Percentiles rank a stretch among this genome's conserved stretches.
These are phyloP conservation scores for Stevia rebaudiana DNA, from an alignment of 140 eudicot species.

Conservation along the genomic window DNA sequence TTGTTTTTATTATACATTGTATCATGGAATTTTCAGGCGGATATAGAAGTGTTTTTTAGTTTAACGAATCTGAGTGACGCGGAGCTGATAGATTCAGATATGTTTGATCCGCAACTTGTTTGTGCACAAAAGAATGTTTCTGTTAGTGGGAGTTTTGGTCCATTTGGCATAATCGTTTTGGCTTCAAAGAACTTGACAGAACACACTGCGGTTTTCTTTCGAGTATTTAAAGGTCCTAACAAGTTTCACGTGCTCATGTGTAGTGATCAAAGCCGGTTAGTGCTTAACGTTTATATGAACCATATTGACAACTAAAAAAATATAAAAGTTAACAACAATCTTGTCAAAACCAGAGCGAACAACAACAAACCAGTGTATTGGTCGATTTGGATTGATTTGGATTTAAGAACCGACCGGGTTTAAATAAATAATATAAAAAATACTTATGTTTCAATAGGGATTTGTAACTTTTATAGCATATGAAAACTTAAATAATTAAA, in stretches of 20 bases:
- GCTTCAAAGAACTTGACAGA: constrained; percentile 63
- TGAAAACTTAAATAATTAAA: too few species aligned
- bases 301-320: too few species aligned
- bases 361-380: too few species aligned
- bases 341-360: too few species aligned
- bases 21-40: constrained; percentile 39
- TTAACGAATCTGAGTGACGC: constrained; percentile 26
- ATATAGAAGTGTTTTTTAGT: constrained; percentile 50
- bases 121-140: constrained; percentile 50
- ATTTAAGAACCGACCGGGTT: too few species aligned
- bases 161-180: constrained; percentile 55
- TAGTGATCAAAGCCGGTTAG: constrained; percentile 75
- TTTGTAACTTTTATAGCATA: too few species aligned
- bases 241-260: constrained; percentile 63
- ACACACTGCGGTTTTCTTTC: constrained; percentile 68
- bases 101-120: constrained; percentile 43
- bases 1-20: neutral
- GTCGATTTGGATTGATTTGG: too few species aligned
- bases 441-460: too few species aligned
- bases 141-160: constrained; percentile 47
- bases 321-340: too few species aligned
- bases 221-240: constrained; percentile 48
- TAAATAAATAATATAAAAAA: too few species aligned
- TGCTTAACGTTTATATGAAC: neutral
- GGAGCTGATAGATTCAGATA: constrained; percentile 38